Evolutionary conservation across 129 eudicot species (phyloP).

Genomic region (Chrysanthemum seticuspe): DNA sequence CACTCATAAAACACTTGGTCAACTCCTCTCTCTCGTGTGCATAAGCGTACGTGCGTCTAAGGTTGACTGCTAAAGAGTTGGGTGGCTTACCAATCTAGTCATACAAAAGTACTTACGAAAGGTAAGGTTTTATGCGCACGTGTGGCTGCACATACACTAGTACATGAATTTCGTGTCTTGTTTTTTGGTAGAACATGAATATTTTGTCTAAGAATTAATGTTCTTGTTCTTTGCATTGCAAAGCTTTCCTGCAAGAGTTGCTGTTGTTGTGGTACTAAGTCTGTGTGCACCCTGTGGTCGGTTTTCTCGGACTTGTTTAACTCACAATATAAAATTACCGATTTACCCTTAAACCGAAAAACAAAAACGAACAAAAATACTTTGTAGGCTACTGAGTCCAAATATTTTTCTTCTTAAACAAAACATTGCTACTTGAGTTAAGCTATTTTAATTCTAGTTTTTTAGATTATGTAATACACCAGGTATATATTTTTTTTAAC

Average conservation of each 20-base stretch:
- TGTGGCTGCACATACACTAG: conserved; percentile 12
- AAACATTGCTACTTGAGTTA: too few species aligned
- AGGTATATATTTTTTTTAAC: too few species aligned
- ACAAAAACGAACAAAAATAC: too few species aligned
- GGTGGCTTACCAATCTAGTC: conserved; percentile 43
- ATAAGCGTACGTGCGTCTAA: conserved; percentile 34
- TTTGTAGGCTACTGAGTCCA: too few species aligned
- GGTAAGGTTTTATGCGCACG: conserved; percentile 22
- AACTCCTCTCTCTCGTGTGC: conserved; percentile 39
- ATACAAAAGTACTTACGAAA: conserved; percentile 32
- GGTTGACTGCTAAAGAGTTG: conserved; percentile 32
- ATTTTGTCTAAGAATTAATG: conserved; percentile 14
- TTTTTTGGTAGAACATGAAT: conserved; percentile 27
- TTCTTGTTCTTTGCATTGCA: conserved; percentile 47
- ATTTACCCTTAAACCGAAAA: too few species aligned
- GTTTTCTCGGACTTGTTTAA: conserved; percentile 9
- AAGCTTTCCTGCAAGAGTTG: conserved; percentile 68
- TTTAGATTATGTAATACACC: too few species aligned
- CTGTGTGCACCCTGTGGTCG: conserved; percentile 21
- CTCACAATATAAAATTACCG: too few species aligned
- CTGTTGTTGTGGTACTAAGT: conserved; percentile 27
- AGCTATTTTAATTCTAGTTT: too few species aligned
- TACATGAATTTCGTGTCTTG: conserved; percentile 14
- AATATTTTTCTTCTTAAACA: too few species aligned
- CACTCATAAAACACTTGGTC: conserved; percentile 89